Evolutionary conservation across 2,329 filamentous ascomycete genomes (phyloP).

Genomic region (Aureobasidium sp.): DNA sequence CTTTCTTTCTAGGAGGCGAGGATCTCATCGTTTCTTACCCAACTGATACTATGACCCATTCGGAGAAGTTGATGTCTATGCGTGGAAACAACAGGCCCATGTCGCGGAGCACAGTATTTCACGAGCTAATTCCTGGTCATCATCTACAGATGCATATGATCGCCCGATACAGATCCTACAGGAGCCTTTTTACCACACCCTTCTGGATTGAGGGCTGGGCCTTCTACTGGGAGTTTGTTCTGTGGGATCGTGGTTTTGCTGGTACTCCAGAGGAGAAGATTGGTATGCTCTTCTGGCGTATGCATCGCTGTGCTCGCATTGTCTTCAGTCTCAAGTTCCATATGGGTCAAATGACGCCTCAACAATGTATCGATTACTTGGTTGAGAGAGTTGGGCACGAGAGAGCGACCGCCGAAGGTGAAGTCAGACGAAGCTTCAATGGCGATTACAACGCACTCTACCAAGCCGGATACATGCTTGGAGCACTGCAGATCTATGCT

Average conservation of each 20-base stretch:
- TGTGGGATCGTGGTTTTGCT: constrained; percentile 48
- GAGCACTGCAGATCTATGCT: constrained; percentile 47
- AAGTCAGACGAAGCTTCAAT: constrained; percentile 48
- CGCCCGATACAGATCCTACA: constrained; percentile 40
- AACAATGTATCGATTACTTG: constrained; percentile 49
- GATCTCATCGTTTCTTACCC: constrained; percentile 50
- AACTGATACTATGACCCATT: constrained; percentile 43
- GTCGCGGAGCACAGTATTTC: constrained; percentile 50
- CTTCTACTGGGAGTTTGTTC: constrained; percentile 52
- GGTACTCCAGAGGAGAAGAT: constrained; percentile 43
- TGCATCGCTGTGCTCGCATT: constrained; percentile 53
- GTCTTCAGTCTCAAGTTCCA: constrained; percentile 52
- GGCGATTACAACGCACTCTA: constrained; percentile 51
- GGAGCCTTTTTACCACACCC: constrained; percentile 45
- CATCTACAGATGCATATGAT: constrained; percentile 45
- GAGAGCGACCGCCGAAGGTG: constrained; percentile 50
- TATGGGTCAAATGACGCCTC: constrained; percentile 44
- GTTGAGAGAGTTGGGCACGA: constrained; percentile 51
- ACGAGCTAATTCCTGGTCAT: constrained; percentile 53
- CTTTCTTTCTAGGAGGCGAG: constrained; percentile 51
- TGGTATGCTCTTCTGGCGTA: constrained; percentile 53
- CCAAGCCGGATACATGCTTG: constrained; percentile 52
- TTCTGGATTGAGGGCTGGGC: constrained; percentile 56
- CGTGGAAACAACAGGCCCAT: constrained; percentile 52
- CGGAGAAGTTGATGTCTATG: constrained; percentile 51